A percentile compares a stretch with the other conserved stretches of the same genome.
Conservation (phyloP, 2,329 filamentous ascomycete genomes). For the Alternaria infectoria region DNA sequence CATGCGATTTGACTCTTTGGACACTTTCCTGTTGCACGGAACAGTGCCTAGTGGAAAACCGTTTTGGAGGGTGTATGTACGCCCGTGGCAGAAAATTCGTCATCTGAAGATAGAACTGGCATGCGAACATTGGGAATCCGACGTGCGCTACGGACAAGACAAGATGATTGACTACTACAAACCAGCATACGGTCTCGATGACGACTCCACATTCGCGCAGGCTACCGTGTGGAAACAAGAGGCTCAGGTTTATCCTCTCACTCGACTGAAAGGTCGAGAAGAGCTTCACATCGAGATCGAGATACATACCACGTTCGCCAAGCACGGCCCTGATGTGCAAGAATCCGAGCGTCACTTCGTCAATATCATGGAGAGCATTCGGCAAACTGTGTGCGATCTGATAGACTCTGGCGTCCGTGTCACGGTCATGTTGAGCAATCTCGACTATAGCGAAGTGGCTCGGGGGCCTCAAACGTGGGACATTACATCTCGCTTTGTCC, state of each 20-base stretch:
- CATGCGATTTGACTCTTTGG: background rate
- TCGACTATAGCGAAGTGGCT: background rate
- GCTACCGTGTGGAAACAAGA: background rate
- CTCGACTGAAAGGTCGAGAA: background rate
- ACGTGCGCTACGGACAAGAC: background rate
- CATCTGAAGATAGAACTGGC: background rate
- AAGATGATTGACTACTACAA: background rate
- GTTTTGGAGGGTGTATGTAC: background rate
- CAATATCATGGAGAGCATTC: background rate
- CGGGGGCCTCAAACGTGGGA: accelerated
- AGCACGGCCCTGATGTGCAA: background rate
- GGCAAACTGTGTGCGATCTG: background rate
- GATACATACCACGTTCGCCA: background rate
- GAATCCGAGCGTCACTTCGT: background rate
- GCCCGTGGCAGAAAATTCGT: background rate
- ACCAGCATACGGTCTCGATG: background rate
- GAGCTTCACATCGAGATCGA: background rate
- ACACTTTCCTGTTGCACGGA: background rate
- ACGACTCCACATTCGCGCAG: background rate
- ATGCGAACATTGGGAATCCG: background rate
- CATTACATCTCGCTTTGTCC: background rate
- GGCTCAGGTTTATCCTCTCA: background rate
- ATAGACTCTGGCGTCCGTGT: background rate
- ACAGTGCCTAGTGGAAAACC: background rate
- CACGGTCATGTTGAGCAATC: background rate